Evolutionary conservation across 306 rosid species (phyloP), one percentile per base, ranked within the genome.

Genomic region (Crotalaria pallida): DNA sequence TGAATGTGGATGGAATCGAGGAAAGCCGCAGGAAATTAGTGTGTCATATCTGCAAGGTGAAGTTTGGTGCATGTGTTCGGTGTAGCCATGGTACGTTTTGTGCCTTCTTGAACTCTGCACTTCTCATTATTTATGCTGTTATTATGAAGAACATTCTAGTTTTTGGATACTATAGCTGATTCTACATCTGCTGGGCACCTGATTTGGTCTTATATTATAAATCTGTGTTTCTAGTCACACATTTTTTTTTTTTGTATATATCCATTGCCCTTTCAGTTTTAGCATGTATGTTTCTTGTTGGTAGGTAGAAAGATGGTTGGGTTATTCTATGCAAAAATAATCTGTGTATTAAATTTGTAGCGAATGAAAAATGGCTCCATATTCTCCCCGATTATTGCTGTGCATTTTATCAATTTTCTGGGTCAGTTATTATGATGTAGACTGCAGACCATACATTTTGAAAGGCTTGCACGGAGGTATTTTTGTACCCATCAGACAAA

Each of bases 21-120:
- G 97, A 87, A 70, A 67, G 87, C 27, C 81, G 91, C 69, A 91
- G 76, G 78, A 95, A 88, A 63, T 59, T 86, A 47, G 80, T 74
- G 27, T 95, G 97, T 70, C 83, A 84, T 85, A 73, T 95, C 70
- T 95, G 99, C 93, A 89, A 91, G 86, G 74, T 88, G 85, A 95
- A 88, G 82, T 83, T 76, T 76, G 99, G 99, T 26, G 85, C 96
- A 31, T 95, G 96, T 83, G 87, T 95, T 71, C 96, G 88, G 19
- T 95, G 97, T 83, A 87, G 93, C 81, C 95, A 89, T 82, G 97
- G 99, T 95, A 95, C 76, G 96, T 84, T 81, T 81, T 58, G 72
- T 78, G 73, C 56, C 58, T 64, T 79, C 43, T 75, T 77, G 70
- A 63, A 80, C 63, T 67, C 26, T 64, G 44, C 77, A 56, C 64